Evolutionary conservation across 2,329 filamentous ascomycete species (phyloP).

Genomic region (Fusarium hostae): DNA sequence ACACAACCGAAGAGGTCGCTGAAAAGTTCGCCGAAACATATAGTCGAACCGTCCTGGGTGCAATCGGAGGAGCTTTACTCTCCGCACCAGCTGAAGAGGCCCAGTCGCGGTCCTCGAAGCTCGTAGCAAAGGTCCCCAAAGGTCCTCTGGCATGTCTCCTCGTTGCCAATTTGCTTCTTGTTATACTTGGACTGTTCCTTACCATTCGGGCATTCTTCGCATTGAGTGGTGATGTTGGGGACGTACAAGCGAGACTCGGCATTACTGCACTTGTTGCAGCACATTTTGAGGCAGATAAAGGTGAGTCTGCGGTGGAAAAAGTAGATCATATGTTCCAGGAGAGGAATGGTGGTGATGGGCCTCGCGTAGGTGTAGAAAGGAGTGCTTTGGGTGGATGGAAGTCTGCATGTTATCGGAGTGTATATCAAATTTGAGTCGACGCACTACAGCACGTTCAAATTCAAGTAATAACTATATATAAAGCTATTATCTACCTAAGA

Average conservation of each 20-base stretch:
- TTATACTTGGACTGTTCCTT: background rate
- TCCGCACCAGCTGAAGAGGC: background rate
- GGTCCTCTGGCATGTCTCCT: background rate
- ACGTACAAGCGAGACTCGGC: background rate
- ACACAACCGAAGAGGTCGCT: background rate
- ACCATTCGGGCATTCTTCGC: background rate
- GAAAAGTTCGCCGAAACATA: background rate
- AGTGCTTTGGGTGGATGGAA: background rate
- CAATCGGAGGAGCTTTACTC: background rate
- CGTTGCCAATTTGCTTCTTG: background rate
- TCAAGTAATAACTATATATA: too few relatives aligned
- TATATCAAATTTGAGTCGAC: too few relatives aligned
- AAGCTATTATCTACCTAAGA: too few relatives aligned
- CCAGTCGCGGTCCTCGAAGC: background rate
- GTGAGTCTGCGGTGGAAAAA: background rate
- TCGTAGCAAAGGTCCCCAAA: background rate
- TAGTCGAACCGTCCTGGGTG: background rate
- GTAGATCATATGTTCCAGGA: background rate
- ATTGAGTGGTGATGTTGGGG: background rate
- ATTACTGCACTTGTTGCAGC: background rate
- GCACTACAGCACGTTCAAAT: too few relatives aligned
- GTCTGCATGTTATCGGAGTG: fast-evolving
- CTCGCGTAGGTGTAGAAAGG: background rate
- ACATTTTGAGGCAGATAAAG: background rate
- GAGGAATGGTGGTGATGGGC: background rate